Evolutionary conservation across 495 filamentous ascomycete genomes (phyloP).

Genomic region (Opeltia flavorubescens): DNA sequence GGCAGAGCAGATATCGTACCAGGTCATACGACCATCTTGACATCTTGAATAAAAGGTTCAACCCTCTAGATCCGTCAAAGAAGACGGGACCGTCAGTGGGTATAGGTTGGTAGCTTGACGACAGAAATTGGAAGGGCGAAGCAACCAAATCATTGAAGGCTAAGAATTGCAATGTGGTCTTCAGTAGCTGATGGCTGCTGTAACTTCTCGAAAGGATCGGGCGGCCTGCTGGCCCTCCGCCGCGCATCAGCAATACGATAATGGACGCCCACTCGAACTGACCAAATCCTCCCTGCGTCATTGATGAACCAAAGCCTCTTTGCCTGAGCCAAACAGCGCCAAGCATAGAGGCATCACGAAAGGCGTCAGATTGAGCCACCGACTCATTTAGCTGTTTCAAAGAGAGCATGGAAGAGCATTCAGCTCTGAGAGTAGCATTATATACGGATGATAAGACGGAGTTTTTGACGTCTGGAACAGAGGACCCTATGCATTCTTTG

Average conservation of each 20-base stretch:
- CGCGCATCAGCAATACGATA: constrained; percentile 67
- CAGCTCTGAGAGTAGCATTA: constrained; percentile 72
- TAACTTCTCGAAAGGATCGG: constrained; percentile 61
- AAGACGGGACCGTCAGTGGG: constrained; percentile 28
- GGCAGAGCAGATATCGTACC: constrained; percentile 17
- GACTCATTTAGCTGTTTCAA: constrained; percentile 53
- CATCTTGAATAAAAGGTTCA: constrained; percentile 91
- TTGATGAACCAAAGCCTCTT: constrained; percentile 55
- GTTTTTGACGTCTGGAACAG: constrained; percentile 19
- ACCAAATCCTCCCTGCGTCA: constrained; percentile 76
- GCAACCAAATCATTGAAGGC: constrained; percentile 51
- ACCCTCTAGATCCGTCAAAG: constrained; percentile 51
- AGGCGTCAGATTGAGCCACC: constrained; percentile 52
- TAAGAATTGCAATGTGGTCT: constrained; percentile 74
- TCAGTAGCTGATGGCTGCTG: constrained; percentile 90
- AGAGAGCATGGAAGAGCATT: constrained; percentile 56
- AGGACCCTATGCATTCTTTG: constrained; percentile 54
- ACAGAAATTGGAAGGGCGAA: constrained; percentile 43
- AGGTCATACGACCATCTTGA: constrained; percentile 64
- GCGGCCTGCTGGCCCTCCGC: constrained; percentile 52
- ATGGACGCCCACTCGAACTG: constrained; percentile 78
- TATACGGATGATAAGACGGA: constrained; percentile 64
- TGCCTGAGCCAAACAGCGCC: constrained; percentile 83
- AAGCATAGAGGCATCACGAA: constrained; percentile 69
- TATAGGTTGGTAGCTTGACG: constrained; percentile 20